phyloP scores from a whole-genome alignment of 371 early-diverging fungal genomes.

The Actinomucor elegans region DNA sequence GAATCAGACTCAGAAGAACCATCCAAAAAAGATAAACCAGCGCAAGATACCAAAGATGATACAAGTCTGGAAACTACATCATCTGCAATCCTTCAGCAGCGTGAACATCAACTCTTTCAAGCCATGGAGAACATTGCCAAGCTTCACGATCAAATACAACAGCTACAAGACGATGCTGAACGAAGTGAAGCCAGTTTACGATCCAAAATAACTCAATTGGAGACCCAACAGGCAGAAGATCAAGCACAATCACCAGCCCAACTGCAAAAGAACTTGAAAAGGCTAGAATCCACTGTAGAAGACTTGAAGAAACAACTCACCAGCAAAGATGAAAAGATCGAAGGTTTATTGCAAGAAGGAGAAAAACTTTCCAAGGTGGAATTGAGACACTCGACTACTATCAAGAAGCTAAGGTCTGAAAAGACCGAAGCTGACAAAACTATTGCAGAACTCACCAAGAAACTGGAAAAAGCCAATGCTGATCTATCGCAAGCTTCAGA shows the following conservation, averaged over 20 bases:
- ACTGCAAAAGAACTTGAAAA: constrained; percentile 19
- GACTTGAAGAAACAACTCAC: constrained; percentile 53
- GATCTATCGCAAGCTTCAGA: constrained; percentile 58
- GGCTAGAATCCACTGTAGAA: constrained; percentile 47
- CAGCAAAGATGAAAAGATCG: constrained; percentile 65
- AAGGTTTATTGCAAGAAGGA: constrained; percentile 67
- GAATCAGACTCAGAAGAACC: neutral
- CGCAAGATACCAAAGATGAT: neutral
- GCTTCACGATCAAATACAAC: constrained; percentile 60
- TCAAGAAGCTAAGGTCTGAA: constrained; percentile 74
- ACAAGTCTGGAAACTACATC: no score
- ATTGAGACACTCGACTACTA: constrained; percentile 66
- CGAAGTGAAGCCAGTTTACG: constrained; percentile 17
- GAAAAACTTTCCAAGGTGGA: constrained; percentile 81
- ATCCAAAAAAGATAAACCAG: neutral
- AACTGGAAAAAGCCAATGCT: constrained; percentile 51
- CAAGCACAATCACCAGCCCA: constrained; percentile 3
- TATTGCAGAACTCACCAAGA: constrained; percentile 56
- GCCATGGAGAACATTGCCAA: constrained; percentile 65
- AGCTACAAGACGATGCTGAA: constrained; percentile 38
- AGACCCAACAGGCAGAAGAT: constrained; percentile 3
- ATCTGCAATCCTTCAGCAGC: constrained; percentile 51
- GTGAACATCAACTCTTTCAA: constrained; percentile 64
- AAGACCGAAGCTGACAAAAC: constrained; percentile 64
- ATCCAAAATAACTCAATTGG: constrained; percentile 3